Conservation (phyloP, 345 rosid species). For the Eutrema yunnanense region DNA sequence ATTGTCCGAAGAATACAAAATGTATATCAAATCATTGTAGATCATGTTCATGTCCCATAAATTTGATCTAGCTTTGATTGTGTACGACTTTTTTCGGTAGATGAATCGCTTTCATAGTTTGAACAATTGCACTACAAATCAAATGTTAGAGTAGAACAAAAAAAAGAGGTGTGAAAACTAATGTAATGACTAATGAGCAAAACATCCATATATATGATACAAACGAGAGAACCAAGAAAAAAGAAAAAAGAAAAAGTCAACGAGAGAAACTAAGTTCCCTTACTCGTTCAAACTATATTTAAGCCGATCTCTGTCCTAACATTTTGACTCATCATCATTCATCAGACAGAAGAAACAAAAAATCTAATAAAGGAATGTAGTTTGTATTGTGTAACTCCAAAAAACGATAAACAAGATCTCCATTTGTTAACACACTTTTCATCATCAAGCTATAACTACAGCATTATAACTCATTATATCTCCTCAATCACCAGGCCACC, state of each 20-base stretch:
- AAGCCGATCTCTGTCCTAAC: constrained; percentile 14
- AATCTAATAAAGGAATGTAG: constrained; percentile 19
- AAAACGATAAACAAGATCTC: neutral
- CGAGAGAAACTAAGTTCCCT: constrained; percentile 6
- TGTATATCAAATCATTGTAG: too few species aligned
- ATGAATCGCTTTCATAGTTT: too few species aligned
- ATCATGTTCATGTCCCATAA: too few species aligned
- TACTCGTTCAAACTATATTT: neutral
- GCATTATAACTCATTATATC: constrained; percentile 29
- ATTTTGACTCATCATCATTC: neutral
- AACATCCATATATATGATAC: neutral
- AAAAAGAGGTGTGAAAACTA: neutral
- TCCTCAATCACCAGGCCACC: constrained; percentile 52
- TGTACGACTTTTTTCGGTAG: too few species aligned
- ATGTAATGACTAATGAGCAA: constrained; percentile 2
- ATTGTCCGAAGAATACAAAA: too few species aligned
- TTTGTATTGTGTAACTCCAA: neutral
- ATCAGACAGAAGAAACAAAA: constrained; percentile 11
- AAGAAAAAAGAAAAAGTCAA: neutral
- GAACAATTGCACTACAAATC: too few species aligned
- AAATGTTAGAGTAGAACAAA: too few species aligned
- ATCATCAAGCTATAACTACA: neutral
- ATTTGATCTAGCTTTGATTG: too few species aligned
- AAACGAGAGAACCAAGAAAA: neutral
- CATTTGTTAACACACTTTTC: neutral